Evolutionary conservation across 164 flowering plant species (phyloP).

Genomic region (Litsea cubeba): DNA sequence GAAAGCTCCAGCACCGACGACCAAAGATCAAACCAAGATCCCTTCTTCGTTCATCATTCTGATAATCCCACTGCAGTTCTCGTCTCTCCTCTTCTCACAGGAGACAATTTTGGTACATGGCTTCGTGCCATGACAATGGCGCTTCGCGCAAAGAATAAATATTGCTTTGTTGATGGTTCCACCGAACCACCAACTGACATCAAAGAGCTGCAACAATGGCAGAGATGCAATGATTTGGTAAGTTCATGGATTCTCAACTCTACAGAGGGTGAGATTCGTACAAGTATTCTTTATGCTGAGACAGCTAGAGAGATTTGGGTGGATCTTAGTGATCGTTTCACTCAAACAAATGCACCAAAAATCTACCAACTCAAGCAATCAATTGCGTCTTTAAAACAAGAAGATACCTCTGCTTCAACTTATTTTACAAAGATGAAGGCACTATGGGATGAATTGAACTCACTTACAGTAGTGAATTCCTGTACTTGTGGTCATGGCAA

Average conservation of each 20-base stretch:
- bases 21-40: no score
- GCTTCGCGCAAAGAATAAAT: background rate
- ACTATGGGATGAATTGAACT: background rate
- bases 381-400: background rate
- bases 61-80: no score
- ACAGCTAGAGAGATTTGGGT: background rate
- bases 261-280: background rate
- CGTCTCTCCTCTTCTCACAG: no score
- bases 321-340: background rate
- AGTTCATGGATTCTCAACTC: background rate
- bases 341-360: background rate
- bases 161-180: background rate
- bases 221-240: background rate
- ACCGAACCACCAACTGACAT: background rate
- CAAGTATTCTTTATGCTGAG: background rate
- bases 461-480: background rate
- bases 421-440: background rate
- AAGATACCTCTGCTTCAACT: background rate
- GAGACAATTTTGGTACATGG: slow-evolving; percentile 4
- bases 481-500: slow-evolving; percentile 1
- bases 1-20: no score
- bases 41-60: no score
- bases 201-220: background rate
- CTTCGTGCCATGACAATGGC: slow-evolving; percentile 2
- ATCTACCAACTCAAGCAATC: background rate